Evolutionary conservation across 1,284 basidiomycete genomes (phyloP).

Genomic region (Schizophyllum commune): DNA sequence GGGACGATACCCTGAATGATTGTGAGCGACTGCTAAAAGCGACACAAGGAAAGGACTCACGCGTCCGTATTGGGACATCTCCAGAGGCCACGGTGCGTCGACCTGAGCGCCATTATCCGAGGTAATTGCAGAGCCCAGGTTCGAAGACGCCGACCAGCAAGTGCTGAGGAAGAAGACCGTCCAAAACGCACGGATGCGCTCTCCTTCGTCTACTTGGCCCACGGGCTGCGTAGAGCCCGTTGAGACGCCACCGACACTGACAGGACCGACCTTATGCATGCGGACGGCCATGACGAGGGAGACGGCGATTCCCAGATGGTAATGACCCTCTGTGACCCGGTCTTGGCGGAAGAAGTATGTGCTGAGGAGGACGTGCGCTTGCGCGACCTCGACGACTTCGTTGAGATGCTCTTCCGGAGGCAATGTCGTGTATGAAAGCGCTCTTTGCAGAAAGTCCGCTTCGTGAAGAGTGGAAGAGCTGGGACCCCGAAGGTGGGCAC

Average conservation of each 20-base stretch:
- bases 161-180: slow-evolving; percentile 5
- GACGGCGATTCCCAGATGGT: slow-evolving; percentile 10
- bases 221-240: slow-evolving; percentile 1
- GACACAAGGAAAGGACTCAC: neutral
- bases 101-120: slow-evolving; percentile 1
- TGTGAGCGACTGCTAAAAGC: neutral
- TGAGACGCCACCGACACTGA: neutral
- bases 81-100: slow-evolving; percentile 6
- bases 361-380: slow-evolving; percentile 11
- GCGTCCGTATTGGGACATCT: slow-evolving; percentile 1
- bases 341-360: slow-evolving; percentile 11
- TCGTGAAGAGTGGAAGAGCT: slow-evolving; percentile 11
- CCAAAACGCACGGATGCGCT: slow-evolving; percentile 13
- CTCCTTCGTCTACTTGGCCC: slow-evolving; percentile 10
- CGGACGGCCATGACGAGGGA: slow-evolving; percentile 9
- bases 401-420: neutral
- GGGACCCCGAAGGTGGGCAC: slow-evolving; percentile 10
- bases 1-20: neutral
- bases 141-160: neutral
- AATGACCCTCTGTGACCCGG: slow-evolving; percentile 11
- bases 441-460: slow-evolving; percentile 10
- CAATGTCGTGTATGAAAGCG: slow-evolving; percentile 8
- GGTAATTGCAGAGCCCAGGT: neutral
- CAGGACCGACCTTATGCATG: slow-evolving; percentile 9
- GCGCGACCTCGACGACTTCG: slow-evolving; percentile 9